phyloP scores from a whole-genome alignment of 2,329 filamentous ascomycete species.

The Beauveria varroae region DNA sequence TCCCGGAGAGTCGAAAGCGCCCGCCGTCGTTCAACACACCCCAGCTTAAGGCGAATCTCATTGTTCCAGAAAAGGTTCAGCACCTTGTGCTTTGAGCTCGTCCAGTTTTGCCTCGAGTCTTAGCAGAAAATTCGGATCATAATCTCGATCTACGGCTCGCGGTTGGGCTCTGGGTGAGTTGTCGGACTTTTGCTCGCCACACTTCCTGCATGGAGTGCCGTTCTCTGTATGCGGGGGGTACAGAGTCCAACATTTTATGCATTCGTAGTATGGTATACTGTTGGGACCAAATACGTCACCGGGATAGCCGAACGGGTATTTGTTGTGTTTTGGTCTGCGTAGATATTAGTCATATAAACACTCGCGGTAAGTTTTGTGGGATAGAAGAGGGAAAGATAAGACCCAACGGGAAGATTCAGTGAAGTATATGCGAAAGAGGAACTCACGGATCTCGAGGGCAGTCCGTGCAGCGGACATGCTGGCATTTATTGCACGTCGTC shows the following conservation, averaged over 20 bases:
- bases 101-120: slow-evolving; percentile 49
- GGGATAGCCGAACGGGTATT: slow-evolving; percentile 63
- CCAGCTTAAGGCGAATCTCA: neutral
- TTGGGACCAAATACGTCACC: slow-evolving; percentile 52
- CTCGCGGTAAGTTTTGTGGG: neutral
- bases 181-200: slow-evolving; percentile 52
- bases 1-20: neutral
- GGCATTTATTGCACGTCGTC: slow-evolving; percentile 61
- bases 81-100: slow-evolving; percentile 27
- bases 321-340: slow-evolving; percentile 54
- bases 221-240: slow-evolving; percentile 45
- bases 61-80: neutral
- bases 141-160: slow-evolving; percentile 52
- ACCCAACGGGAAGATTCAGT: neutral
- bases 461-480: slow-evolving; percentile 68
- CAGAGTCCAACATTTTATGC: slow-evolving; percentile 54
- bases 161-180: slow-evolving; percentile 52
- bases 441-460: slow-evolving; percentile 76
- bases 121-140: slow-evolving; percentile 53
- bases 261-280: slow-evolving; percentile 48
- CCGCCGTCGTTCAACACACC: neutral
- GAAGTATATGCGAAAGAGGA: neutral
- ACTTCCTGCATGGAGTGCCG: slow-evolving; percentile 50
- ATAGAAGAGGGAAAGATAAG: neutral
- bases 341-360: slow-evolving; percentile 5